Evolutionary conservation across 805 yeast genomes (phyloP).

Genomic region (Zygotorulaspora danielsina): DNA sequence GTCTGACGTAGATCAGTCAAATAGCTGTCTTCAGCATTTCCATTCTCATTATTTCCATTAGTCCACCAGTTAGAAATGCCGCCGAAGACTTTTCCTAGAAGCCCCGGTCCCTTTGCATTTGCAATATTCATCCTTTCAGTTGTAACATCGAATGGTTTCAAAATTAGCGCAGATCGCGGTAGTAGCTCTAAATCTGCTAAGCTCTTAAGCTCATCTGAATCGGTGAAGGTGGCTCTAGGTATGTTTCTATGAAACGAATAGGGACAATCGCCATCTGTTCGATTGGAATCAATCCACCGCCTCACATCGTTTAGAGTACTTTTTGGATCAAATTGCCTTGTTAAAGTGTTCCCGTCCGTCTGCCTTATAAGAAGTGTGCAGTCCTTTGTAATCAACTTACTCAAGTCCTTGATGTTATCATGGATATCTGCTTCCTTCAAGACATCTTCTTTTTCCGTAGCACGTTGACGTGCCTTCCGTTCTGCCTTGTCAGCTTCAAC

Average conservation of each 20-base stretch:
- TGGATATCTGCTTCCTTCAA: conserved; percentile 19
- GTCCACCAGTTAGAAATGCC: conserved; percentile 38
- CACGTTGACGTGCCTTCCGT: conserved; percentile 30
- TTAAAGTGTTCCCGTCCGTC: conserved; percentile 60
- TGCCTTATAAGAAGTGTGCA: conserved; percentile 57
- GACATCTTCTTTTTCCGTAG: conserved; percentile 9
- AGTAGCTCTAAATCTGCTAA: conserved; percentile 53
- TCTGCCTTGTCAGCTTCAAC: conserved; percentile 38
- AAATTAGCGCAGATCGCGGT: conserved; percentile 69
- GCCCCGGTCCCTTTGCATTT: conserved; percentile 28
- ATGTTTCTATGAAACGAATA: conserved; percentile 46
- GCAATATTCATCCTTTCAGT: conserved; percentile 26
- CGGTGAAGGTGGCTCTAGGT: conserved; percentile 61
- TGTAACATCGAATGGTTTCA: conserved; percentile 52
- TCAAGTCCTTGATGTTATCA: conserved; percentile 30
- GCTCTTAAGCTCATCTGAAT: conserved; percentile 54
- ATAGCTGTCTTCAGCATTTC: conserved; percentile 2
- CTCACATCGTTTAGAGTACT: conserved; percentile 56
- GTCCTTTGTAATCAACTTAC: conserved; percentile 20
- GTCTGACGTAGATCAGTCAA: conserved; percentile 31
- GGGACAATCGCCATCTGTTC: conserved; percentile 47
- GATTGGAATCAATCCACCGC: conserved; percentile 49
- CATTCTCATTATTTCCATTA: conserved; percentile 5
- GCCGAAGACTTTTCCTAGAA: conserved; percentile 33
- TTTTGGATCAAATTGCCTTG: conserved; percentile 44